These are phyloP conservation scores for Suillus plorans DNA, from an alignment of 768 basidiomycete genomes.

Conservation along the genomic window DNA sequence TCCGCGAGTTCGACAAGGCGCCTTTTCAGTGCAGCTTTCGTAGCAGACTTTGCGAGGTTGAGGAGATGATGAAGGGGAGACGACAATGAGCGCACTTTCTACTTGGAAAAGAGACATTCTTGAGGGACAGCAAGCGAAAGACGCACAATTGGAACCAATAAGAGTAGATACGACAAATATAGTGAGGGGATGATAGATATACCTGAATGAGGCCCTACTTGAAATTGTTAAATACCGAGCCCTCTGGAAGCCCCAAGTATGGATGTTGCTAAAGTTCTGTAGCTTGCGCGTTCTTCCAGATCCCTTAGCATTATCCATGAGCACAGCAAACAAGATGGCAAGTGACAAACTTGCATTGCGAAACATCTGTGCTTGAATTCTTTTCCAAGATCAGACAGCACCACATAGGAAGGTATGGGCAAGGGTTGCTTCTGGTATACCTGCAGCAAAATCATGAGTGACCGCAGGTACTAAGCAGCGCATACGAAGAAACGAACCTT, in stretches of 20 bases:
- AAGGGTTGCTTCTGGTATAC: conserved; percentile 84
- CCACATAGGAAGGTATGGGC: conserved; percentile 83
- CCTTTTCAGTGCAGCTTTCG: conserved; percentile 24
- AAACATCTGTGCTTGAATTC: conserved; percentile 91
- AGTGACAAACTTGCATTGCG: conserved; percentile 60
- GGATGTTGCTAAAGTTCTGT: conserved; percentile 76
- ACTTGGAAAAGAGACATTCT: conserved; percentile 35
- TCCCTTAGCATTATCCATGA: conserved; percentile 45
- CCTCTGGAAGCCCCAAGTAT: conserved; percentile 70
- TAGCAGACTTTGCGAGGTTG: conserved; percentile 17
- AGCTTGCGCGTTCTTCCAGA: conserved; percentile 80
- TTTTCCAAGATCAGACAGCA: conserved; percentile 70
- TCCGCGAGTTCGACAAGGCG: conserved; percentile 70
- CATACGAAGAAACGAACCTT: conserved; percentile 53
- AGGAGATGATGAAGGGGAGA: conserved; percentile 4
- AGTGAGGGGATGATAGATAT: conserved; percentile 6
- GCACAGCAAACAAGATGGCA: neutral
- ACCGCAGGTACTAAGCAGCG: neutral
- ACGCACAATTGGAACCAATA: conserved; percentile 15
- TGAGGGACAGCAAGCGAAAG: conserved; percentile 23
- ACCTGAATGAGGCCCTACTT: conserved; percentile 24
- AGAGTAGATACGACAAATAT: conserved; percentile 20
- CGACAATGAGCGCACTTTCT: conserved; percentile 1
- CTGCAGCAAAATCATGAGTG: conserved; percentile 37
- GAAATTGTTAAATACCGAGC: conserved; percentile 70